These are phyloP conservation scores for Ceratocystis cacaofunesta DNA, from an alignment of 2,329 filamentous ascomycete species.

Conservation along the genomic window DNA sequence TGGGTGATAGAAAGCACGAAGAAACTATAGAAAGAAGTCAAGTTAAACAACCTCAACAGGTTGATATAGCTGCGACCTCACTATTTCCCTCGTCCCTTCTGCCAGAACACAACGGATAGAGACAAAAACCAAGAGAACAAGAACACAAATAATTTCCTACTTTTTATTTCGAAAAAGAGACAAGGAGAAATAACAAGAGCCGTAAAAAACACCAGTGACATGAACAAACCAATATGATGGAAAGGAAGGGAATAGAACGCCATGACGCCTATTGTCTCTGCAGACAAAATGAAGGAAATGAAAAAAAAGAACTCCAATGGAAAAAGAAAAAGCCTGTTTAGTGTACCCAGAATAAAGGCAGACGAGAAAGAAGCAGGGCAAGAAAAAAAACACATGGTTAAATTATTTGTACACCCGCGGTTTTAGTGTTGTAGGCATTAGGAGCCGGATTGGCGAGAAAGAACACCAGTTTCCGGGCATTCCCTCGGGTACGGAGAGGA, in stretches of 20 bases:
- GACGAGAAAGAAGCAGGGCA: neutral
- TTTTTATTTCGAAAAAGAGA: constrained; percentile 4
- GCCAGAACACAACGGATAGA: neutral
- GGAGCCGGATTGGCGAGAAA: neutral
- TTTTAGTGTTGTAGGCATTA: neutral
- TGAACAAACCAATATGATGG: too few relatives aligned
- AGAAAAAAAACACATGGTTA: constrained; percentile 1
- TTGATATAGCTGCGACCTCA: too few relatives aligned
- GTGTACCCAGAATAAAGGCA: neutral
- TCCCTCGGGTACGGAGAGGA: neutral
- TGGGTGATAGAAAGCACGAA: too few relatives aligned
- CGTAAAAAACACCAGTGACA: neutral
- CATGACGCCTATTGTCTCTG: constrained; percentile 2
- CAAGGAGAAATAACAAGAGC: neutral
- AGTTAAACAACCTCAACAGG: too few relatives aligned
- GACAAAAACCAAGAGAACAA: neutral
- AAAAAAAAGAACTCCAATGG: neutral
- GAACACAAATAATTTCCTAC: neutral
- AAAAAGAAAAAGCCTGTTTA: constrained; percentile 5
- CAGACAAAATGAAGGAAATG: neutral
- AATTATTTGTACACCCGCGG: neutral
- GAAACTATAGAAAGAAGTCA: too few relatives aligned
- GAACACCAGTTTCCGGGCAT: neutral
- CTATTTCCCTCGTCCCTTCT: too few relatives aligned
- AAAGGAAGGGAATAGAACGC: constrained; percentile 1